These are phyloP conservation scores for Spizellomyces sp. DNA, from an alignment of 192 early-diverging fungal species.

Conservation along the genomic window DNA sequence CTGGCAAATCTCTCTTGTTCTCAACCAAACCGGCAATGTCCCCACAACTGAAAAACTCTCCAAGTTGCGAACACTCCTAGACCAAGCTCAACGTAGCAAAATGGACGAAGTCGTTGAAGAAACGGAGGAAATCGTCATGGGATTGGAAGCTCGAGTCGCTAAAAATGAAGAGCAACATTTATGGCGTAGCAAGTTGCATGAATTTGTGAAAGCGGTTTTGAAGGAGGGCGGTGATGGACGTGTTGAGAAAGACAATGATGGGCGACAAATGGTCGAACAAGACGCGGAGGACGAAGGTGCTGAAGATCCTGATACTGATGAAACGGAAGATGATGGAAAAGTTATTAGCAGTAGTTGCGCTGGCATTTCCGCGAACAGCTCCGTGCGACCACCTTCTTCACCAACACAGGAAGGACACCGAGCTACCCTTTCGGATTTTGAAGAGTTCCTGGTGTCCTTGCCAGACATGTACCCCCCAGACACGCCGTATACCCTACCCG, in stretches of 20 bases:
- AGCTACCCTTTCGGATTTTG: slow-evolving; percentile 20
- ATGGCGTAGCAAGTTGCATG: slow-evolving; percentile 28
- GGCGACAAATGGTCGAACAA: not conserved
- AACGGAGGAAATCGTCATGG: slow-evolving; percentile 15
- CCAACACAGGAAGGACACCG: not conserved
- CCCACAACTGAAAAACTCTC: slow-evolving; percentile 31
- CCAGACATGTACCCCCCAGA: slow-evolving; percentile 23
- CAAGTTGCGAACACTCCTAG: slow-evolving; percentile 16
- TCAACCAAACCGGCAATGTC: slow-evolving; percentile 24
- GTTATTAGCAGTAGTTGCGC: not conserved
- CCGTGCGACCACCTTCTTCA: no score
- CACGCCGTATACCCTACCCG: slow-evolving; percentile 13
- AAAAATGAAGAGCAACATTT: slow-evolving; percentile 31
- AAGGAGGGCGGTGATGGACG: slow-evolving; percentile 30
- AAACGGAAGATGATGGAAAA: not conserved
- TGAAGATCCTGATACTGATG: not conserved
- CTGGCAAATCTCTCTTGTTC: slow-evolving; percentile 12
- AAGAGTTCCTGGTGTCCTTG: slow-evolving; percentile 26
- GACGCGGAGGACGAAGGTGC: not conserved
- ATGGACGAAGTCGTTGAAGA: slow-evolving; percentile 18
- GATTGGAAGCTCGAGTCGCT: slow-evolving; percentile 15
- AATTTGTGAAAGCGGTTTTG: slow-evolving; percentile 23
- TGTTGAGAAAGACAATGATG: slow-evolving; percentile 2
- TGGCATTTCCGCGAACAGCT: not conserved
- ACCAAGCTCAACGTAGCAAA: slow-evolving; percentile 22